phyloP scores from a whole-genome alignment of 1,139 yeast species.

The Pichia sp. region DNA sequence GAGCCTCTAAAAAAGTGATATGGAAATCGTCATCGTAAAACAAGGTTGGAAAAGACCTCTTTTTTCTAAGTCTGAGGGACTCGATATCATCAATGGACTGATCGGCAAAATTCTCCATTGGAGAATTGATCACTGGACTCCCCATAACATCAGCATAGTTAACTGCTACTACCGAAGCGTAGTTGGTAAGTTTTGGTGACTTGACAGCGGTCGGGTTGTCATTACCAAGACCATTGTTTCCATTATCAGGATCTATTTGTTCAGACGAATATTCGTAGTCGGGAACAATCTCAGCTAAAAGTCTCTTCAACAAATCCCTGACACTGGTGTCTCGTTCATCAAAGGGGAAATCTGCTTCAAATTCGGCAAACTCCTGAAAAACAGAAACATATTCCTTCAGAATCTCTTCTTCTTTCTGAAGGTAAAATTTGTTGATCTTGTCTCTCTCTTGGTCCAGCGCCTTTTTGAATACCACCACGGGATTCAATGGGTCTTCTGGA shows the following conservation, averaged over 20 bases:
- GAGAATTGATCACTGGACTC: neutral
- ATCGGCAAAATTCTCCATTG: neutral
- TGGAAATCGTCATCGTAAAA: constrained; percentile 41
- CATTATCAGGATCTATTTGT: constrained; percentile 1
- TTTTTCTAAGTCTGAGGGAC: constrained; percentile 18
- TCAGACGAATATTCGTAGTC: constrained; percentile 3
- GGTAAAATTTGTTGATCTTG: constrained; percentile 51
- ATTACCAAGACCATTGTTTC: neutral
- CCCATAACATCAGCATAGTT: neutral
- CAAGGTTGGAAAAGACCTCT: constrained; percentile 31
- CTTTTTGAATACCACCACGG: constrained; percentile 40
- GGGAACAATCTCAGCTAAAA: constrained; percentile 12
- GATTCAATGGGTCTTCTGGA: constrained; percentile 30
- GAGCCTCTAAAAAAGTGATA: constrained; percentile 37
- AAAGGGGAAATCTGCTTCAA: constrained; percentile 20
- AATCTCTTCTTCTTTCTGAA: constrained; percentile 39
- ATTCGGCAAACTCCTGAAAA: constrained; percentile 30
- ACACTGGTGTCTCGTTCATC: constrained; percentile 13
- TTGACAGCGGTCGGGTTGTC: neutral
- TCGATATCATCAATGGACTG: constrained; percentile 14
- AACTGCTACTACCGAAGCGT: neutral
- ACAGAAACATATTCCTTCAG: constrained; percentile 38
- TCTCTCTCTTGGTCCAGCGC: constrained; percentile 48
- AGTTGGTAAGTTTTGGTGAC: neutral
- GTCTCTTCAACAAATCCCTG: constrained; percentile 12